Conservation (phyloP, 2,329 filamentous ascomycete species). For the Penicillium sp. region DNA sequence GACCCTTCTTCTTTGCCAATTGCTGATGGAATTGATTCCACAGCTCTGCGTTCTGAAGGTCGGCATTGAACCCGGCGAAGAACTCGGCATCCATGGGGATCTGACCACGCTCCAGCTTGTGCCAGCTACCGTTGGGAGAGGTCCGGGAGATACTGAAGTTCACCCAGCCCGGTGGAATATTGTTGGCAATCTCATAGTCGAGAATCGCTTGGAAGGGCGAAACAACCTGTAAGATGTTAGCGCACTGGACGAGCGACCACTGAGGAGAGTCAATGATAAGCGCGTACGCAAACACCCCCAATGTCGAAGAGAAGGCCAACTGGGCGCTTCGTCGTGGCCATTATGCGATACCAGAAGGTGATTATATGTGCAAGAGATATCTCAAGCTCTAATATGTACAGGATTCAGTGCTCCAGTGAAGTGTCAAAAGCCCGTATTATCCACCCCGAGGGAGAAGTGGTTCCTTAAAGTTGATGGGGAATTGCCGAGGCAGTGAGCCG, state of each 20-base stretch:
- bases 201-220: conserved; percentile 92
- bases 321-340: conserved; percentile 47
- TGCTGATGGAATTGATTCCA: conserved; percentile 59
- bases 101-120: conserved; percentile 77
- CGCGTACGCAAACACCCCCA: conserved; percentile 85
- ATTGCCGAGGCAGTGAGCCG: conserved; percentile 26
- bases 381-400: too few species aligned
- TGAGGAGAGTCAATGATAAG: background rate
- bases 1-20: conserved; percentile 25
- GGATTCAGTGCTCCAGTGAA: too few species aligned
- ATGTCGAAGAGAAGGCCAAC: conserved; percentile 89
- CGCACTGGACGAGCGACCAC: conserved; percentile 4
- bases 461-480: conserved; percentile 1
- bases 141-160: conserved; percentile 82
- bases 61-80: conserved; percentile 67
- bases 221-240: conserved; percentile 55
- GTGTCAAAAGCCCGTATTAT: background rate
- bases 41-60: conserved; percentile 60
- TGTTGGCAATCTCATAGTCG: conserved; percentile 72
- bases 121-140: conserved; percentile 77
- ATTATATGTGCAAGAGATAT: too few species aligned
- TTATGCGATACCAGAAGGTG: conserved; percentile 12
- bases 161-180: conserved; percentile 81
- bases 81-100: conserved; percentile 68
- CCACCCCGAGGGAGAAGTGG: conserved; percentile 8